Evolutionary conservation across 2,329 filamentous ascomycete genomes (phyloP), one percentile per base, ranked within the genome.

Genomic region (Acrocalymma vagum): DNA sequence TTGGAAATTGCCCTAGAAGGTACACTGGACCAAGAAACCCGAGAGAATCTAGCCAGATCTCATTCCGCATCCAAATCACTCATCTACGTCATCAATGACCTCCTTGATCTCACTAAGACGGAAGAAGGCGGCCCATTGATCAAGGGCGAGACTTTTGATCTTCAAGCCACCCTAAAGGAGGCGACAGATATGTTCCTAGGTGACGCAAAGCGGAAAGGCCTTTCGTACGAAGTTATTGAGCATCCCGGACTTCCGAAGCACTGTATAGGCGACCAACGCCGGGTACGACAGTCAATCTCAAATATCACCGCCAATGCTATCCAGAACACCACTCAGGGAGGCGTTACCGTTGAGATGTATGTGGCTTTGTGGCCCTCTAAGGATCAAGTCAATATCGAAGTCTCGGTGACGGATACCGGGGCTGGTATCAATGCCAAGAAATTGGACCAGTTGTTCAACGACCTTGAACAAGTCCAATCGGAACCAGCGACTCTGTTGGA

Each of bases 81-180:
- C 17, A 93, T 96, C 4, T 95, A 95, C 63, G 90, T 95, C 8
- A 96, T 96, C 72, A 96, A 96, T 52, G 91, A 96, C 63, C 76
- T 96, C 2, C 76, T 96, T 1, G 91, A 96, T 62, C 74, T 96
- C 20, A 95, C 92, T 1, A 94, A 95, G 61, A 87, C 88, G 0
- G 91, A 95, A 64, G 87, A 92, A 64, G 90, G 91, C 0, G 85
- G 86, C 31, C 80, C 84, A 1, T 72, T 95, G 3, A 80, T 93
- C 60, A 93, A 90, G 55, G 86, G 92, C 41, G 91, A 95, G 59
- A 72, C 85, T 0, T 91, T 96, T 33, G 84, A 95, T 58, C 75
- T 96, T 4, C 72, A 74, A 11, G 73, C 75, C 0, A 93, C 88
- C 1, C 77, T 96, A 3, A 76, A 75, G n/a, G 90, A 95, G 65